Conservation (phyloP, 2,329 filamentous ascomycete species). For the Fusarium continuum region DNA sequence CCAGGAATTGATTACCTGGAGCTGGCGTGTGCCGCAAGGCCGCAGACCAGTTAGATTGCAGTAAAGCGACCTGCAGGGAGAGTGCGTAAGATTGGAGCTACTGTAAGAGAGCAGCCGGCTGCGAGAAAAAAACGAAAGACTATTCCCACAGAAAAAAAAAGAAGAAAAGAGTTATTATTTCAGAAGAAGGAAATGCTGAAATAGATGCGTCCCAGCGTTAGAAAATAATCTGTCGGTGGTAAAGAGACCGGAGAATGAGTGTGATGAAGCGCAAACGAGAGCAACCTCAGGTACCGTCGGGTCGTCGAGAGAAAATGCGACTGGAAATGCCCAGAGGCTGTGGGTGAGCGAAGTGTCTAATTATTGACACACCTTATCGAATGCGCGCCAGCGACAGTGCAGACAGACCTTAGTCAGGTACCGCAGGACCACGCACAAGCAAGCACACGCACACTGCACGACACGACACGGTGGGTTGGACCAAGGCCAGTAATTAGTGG, state of each 20-base stretch:
- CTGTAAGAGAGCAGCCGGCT: slow-evolving; percentile 40
- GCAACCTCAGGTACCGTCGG: slow-evolving; percentile 16
- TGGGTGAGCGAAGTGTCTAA: slow-evolving; percentile 26
- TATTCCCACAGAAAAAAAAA: slow-evolving; percentile 25
- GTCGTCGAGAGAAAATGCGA: slow-evolving; percentile 19
- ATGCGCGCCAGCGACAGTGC: slow-evolving; percentile 13
- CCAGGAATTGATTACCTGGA: slow-evolving; percentile 38
- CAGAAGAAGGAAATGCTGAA: slow-evolving; percentile 3
- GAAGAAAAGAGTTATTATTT: not conserved
- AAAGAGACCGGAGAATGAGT: slow-evolving; percentile 16
- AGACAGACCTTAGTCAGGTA: slow-evolving; percentile 30
- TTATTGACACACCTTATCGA: slow-evolving; percentile 31
- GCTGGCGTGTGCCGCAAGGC: slow-evolving; percentile 31
- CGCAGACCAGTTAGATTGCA: slow-evolving; percentile 34
- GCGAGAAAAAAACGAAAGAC: slow-evolving; percentile 31
- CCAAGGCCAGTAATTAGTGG: slow-evolving; percentile 32
- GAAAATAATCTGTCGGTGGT: not conserved
- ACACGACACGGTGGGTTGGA: slow-evolving; percentile 25
- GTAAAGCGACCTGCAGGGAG: slow-evolving; percentile 38
- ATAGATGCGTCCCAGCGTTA: not conserved
- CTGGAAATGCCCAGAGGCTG: slow-evolving; percentile 29
- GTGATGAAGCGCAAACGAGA: slow-evolving; percentile 7
- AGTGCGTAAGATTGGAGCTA: slow-evolving; percentile 39
- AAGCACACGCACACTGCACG: slow-evolving; percentile 26
- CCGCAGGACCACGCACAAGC: slow-evolving; percentile 15